phyloP scores from a whole-genome alignment of 2,329 filamentous ascomycete species.

The Zymoseptoria brevis region DNA sequence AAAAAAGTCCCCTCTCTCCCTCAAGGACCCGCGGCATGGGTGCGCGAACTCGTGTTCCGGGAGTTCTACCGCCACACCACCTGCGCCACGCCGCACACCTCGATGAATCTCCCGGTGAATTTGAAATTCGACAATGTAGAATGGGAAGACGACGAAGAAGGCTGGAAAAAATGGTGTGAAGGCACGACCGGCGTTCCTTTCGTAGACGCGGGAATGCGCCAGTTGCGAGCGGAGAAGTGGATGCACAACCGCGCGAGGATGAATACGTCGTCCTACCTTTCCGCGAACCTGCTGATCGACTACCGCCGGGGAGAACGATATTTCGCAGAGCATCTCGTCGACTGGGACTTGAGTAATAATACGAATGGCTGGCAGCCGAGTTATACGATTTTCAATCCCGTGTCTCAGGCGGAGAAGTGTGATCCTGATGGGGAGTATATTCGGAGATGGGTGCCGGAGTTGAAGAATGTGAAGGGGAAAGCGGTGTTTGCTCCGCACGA shows the following conservation, averaged over 20 bases:
- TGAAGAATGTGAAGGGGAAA: constrained; percentile 46
- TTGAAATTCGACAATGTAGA: constrained; percentile 45
- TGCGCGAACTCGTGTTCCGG: constrained; percentile 45
- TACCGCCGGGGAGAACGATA: constrained; percentile 45
- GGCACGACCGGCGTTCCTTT: constrained; percentile 43
- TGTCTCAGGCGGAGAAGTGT: constrained; percentile 79
- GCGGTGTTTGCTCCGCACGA: constrained; percentile 43
- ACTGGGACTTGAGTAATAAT: constrained; percentile 44
- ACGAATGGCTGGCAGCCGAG: constrained; percentile 47
- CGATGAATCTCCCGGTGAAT: constrained; percentile 45
- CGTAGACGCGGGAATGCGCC: constrained; percentile 46
- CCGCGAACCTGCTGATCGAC: constrained; percentile 43
- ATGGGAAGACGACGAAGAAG: constrained; percentile 45
- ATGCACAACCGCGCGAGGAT: constrained; percentile 48
- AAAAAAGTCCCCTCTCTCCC: constrained; percentile 38
- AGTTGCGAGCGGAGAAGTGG: constrained; percentile 42
- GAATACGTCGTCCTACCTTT: constrained; percentile 43
- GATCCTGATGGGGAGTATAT: constrained; percentile 75
- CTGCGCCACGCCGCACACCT: constrained; percentile 40
- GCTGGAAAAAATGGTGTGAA: constrained; percentile 43
- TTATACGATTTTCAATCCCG: constrained; percentile 50
- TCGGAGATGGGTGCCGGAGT: constrained; percentile 70
- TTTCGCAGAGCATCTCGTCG: constrained; percentile 43
- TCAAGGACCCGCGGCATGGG: constrained; percentile 36
- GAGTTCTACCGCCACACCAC: constrained; percentile 45